Evolutionary conservation across 306 rosid genomes (phyloP), one percentile per base, ranked within the genome.

Genomic region (Cucurbita argyrosperma): DNA sequence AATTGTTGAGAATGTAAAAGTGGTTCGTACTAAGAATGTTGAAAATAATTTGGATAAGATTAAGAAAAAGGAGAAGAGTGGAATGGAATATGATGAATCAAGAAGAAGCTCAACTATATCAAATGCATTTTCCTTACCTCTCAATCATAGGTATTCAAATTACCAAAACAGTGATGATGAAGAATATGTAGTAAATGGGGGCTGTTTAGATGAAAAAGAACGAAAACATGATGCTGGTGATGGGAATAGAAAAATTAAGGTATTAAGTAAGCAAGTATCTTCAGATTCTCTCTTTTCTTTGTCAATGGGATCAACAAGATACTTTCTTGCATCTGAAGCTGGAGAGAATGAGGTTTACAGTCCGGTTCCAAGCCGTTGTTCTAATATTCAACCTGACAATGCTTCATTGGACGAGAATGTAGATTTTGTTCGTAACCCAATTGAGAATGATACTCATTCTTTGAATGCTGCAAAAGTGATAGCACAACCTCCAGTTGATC

Each of bases 231-330:
- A 39, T 7, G n/a, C 13, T 15, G 8, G 8, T 62, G 74, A 21
- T 37, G 78, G n/a, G 5, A 72, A 53, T 38, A 82, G 21, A 4
- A 56, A 7, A 2, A 73, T 62, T 51, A 10, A 30, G 16, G 51
- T 18, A 15, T 55, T 65, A 63, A 49, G 73, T 72, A 77, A 76
- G 64, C 78, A 83, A 77, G 92, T 87, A 69, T 82, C 91, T 77
- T 90, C 98, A 4, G 98, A 87, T 13, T 88, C 98, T 4, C 76
- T 92, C 78, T 92, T 92, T 80, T 92, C 96, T 43, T 54, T 92
- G 62, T 87, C 91, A 9, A 62, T 80, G 40, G 85, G 67, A 71
- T 84, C 88, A 8, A 82, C 86, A 77, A 84, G 73, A 74, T 85
- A 56, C 45, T 71, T 65, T 47, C 81, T 77, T 56, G 76, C 81